Evolutionary conservation across 768 basidiomycete species (phyloP).

Genomic region (Tricholoma saponaceum): DNA sequence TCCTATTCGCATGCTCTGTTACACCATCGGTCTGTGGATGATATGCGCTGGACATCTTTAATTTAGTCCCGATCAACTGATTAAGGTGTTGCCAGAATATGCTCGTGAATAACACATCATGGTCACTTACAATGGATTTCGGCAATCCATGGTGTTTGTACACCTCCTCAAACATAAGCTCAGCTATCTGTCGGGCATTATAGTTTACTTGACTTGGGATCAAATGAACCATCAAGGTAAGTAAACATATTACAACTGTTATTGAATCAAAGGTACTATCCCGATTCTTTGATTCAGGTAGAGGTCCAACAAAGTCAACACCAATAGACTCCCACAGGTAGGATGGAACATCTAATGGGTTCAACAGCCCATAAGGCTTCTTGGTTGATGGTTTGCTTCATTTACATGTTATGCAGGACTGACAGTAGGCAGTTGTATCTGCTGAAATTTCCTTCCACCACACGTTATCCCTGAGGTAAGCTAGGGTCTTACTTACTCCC

Average conservation of each 20-base stretch:
- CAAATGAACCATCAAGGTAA: constrained; percentile 14
- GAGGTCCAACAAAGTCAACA: constrained; percentile 12
- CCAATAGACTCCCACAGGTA: no score
- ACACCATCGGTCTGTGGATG: constrained; percentile 24
- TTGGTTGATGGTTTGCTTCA: constrained; percentile 13
- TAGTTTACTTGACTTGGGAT: constrained; percentile 12
- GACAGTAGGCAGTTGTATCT: constrained; percentile 19
- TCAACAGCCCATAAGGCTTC: constrained; percentile 15
- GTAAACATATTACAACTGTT: no score
- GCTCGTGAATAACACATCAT: constrained; percentile 14
- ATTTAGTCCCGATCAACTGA: no score
- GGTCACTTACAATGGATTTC: no score
- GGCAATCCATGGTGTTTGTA: constrained; percentile 26
- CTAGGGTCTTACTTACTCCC: constrained; percentile 26
- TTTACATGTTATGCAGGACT: constrained; percentile 14
- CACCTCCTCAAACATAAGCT: constrained; percentile 18
- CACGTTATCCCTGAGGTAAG: constrained; percentile 24
- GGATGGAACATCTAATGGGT: constrained; percentile 2
- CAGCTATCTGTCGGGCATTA: no score
- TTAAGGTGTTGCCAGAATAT: constrained; percentile 10
- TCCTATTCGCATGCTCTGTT: constrained; percentile 27
- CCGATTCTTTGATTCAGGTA: constrained; percentile 13
- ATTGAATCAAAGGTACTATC: constrained; percentile 17
- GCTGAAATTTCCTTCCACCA: constrained; percentile 24
- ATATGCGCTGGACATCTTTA: no score